A percentile compares a stretch with the other conserved stretches of the same genome.
phyloP scores from a whole-genome alignment of 805 yeast genomes.

The Candida gorgasii region DNA sequence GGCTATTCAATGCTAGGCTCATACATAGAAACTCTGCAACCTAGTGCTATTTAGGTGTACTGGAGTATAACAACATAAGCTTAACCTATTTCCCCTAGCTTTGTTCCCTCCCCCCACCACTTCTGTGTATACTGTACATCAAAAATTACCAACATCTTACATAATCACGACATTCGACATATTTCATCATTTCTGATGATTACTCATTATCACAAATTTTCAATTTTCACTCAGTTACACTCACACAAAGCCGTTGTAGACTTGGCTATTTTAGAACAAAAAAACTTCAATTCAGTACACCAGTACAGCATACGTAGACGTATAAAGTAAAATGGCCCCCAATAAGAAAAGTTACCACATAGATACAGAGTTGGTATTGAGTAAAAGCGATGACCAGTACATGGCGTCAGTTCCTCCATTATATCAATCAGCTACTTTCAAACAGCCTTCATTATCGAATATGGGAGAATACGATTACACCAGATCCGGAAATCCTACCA shows the following conservation, averaged over 20 bases:
- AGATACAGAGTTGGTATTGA: conserved; percentile 70
- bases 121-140: too few relatives aligned
- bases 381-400: conserved; percentile 64
- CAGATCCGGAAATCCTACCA: conserved; percentile 91
- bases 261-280: too few relatives aligned
- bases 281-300: neutral
- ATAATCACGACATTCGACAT: conserved; percentile 1
- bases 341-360: conserved; percentile 45
- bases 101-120: too few relatives aligned
- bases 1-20: too few relatives aligned
- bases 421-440: conserved; percentile 94
- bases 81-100: too few relatives aligned
- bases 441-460: conserved; percentile 68
- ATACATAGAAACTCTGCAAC: too few relatives aligned
- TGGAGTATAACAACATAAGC: too few relatives aligned
- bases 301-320: neutral
- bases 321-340: conserved; percentile 7
- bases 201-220: neutral
- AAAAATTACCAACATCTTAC: too few relatives aligned
- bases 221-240: neutral
- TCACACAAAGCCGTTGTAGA: neutral
- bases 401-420: conserved; percentile 84
- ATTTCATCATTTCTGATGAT: conserved; percentile 5
- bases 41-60: too few relatives aligned
- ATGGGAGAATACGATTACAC: conserved; percentile 78